phyloP scores from a whole-genome alignment of 2,329 filamentous ascomycete species.

The Mycocentrospora acerina region DNA sequence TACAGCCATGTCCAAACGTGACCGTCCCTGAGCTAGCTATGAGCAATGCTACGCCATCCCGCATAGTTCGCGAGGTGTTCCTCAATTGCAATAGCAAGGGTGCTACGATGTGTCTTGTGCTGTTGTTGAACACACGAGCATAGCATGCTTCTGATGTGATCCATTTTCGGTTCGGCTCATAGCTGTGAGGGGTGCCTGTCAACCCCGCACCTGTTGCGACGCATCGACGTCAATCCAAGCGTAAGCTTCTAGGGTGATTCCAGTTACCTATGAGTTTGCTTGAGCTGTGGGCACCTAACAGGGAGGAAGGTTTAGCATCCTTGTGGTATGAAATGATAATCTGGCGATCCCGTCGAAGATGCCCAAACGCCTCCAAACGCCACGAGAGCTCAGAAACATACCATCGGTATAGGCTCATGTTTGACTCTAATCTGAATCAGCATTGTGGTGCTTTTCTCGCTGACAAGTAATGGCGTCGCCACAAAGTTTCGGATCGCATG shows the following conservation, averaged over 20 bases:
- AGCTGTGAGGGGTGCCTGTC: constrained; percentile 23
- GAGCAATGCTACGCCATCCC: constrained; percentile 16
- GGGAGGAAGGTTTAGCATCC: constrained; percentile 6
- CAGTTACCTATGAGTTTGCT: constrained; percentile 25
- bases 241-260: constrained; percentile 27
- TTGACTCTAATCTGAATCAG: too few relatives aligned
- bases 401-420: too few relatives aligned
- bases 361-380: neutral
- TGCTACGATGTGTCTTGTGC: constrained; percentile 19
- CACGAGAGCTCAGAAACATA: neutral
- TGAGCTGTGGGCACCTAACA: constrained; percentile 16
- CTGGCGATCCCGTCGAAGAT: neutral
- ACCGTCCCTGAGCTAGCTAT: constrained; percentile 31
- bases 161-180: constrained; percentile 13
- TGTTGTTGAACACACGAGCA: constrained; percentile 23
- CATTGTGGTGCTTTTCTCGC: too few relatives aligned
- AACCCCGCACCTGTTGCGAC: constrained; percentile 40
- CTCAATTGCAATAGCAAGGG: constrained; percentile 9
- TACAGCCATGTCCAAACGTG: constrained; percentile 13
- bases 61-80: constrained; percentile 8
- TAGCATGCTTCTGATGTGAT: constrained; percentile 20
- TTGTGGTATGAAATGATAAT: neutral
- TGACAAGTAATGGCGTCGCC: neutral
- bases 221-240: constrained; percentile 27
- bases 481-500: constrained; percentile 6